Base-by-base conservation (phyloP, 2,329 filamentous ascomycete genomes). In the Aspergillus clavatus region DNA sequence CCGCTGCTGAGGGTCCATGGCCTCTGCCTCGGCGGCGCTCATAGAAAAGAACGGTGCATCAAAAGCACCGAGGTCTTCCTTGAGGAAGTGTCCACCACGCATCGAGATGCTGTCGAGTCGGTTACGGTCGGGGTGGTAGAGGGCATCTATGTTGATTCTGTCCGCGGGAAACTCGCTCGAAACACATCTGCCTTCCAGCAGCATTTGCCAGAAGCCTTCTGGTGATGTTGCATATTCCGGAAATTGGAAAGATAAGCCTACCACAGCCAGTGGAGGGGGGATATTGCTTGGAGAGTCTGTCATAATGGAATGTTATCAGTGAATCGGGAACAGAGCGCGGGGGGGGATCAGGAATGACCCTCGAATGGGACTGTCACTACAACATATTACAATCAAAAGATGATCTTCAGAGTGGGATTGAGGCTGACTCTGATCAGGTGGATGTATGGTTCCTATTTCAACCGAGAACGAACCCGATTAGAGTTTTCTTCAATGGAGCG, bases 1-100 rank as follows among this genome's bases (percentile, higher is more conserved):
- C 8, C 64, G 51, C 31, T 66, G 61, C 29, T 64, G 61, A 3
- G 63, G 64, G 41, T 66, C 63, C 36, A 67, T 62, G 3, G 58
- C 44, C 4, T 52, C 46, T 3, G 56, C 59, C 40, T 65, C 63
- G 0, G 42, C 42, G 2, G 59, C 44, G 1, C 36, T 47, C 7
- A 65, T 61, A 7, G 49, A 46, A 45, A 64, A 69, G 42, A 69
- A 68, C 0, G 48, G 42, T 1, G 58, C 55, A 46, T 69, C 66
- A 31, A 68, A 68, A 2, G 29, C 18, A 2, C 46, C 40, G 4
- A 54, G 27, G 42, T 66, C 61, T 16, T 60, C 56, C 23, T 41
- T 44, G 14, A 59, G 19, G 26, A 58, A 59, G 23, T 60, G 49
- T 0, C 49, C 56, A 1, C 54, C 54, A 2, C 31, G 33, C 8